phyloP scores from a whole-genome alignment of 768 basidiomycete genomes.

The Psilocybe tampanensis region DNA sequence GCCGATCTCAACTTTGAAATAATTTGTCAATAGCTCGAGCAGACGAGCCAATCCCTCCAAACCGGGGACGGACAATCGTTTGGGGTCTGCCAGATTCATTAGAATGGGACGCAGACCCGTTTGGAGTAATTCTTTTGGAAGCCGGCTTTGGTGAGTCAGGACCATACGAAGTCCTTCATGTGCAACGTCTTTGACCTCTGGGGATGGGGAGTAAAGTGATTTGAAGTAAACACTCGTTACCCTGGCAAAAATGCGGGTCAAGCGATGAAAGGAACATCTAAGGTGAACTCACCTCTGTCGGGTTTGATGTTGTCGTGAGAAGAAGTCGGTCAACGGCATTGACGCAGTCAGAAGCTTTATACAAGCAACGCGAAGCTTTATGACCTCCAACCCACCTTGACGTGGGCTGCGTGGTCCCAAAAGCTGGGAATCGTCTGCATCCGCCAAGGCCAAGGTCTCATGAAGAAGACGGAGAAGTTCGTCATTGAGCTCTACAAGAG shows the following conservation, averaged over 20 bases:
- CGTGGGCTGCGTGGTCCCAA: slow-evolving; percentile 74
- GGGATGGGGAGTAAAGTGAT: slow-evolving; percentile 88
- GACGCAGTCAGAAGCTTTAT: slow-evolving; percentile 92
- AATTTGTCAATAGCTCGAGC: slow-evolving; percentile 92
- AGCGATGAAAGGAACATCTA: background rate
- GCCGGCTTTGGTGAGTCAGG: slow-evolving; percentile 82
- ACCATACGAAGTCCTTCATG: slow-evolving; percentile 92
- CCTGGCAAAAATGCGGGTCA: slow-evolving; percentile 42
- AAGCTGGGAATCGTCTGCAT: slow-evolving; percentile 89
- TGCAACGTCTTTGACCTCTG: slow-evolving; percentile 93
- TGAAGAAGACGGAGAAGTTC: slow-evolving; percentile 89
- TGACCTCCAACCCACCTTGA: slow-evolving; percentile 79
- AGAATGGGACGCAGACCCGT: slow-evolving; percentile 94
- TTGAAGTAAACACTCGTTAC: slow-evolving; percentile 98
- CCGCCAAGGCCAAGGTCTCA: slow-evolving; percentile 92
- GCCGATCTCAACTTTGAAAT: slow-evolving; percentile 99
- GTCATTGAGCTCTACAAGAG: slow-evolving; percentile 89
- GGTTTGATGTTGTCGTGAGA: slow-evolving; percentile 79
- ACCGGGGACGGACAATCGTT: slow-evolving; percentile 88
- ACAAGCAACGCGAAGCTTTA: slow-evolving; percentile 90
- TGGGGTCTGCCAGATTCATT: slow-evolving; percentile 97
- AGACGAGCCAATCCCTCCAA: slow-evolving; percentile 93
- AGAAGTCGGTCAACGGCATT: slow-evolving; percentile 94
- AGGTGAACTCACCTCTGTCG: slow-evolving; percentile 70
- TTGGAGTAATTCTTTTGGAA: slow-evolving; percentile 95